Base-by-base conservation (phyloP, 305 asterid species). In the Fraxinus velutina region DNA sequence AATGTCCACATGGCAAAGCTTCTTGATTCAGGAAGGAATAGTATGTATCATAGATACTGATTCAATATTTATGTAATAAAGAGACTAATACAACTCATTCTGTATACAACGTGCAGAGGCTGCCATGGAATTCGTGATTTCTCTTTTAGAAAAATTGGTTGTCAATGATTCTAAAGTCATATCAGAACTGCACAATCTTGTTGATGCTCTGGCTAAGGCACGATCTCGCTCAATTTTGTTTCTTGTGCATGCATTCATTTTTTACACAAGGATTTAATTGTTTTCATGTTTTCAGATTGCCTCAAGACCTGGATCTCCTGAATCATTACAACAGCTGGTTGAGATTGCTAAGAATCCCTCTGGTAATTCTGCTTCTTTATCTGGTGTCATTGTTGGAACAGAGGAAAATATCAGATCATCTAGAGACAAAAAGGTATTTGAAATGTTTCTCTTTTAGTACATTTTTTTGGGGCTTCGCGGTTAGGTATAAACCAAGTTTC, bases 1-100 rank as follows among this genome's bases (percentile, higher is more conserved):
- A 93, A 92, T 90, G 97, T 93, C 79, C 97, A 96, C 86, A 96
- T 96, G 97, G 97, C 99, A 39, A 96, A 94, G 90, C 95, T 90
- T 86, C 92, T 94, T 86, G 99, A 96, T 85, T 91, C 95, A 15
- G 99, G 99, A 79, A 89, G 98, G 87, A 91, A 96, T 88, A 96
- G 99, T 96, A 90, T 30, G 99, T 86, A 77, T 79, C 10, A 76
- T 3, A 15, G 75, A 83, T 73, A 73, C 73, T 73, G 71, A 30
- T 72, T 86, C 85, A 78, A 27, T 24, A 17, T 19, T 84, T 72
- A 73, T 81, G 44, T 85, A 39, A 52, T 30, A 6, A 34, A 77
- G 76, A 21, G 62, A 82, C 70, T 82, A 77, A 78, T 39, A 27
- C 57, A 70, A 77, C 86, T 77, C 55, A 70, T 68, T 62, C 78